Percentiles rank a stretch among this genome's conserved stretches.
Evolutionary conservation across 176 grass and related monocot species (phyloP).

Genomic region (Neostapfia colusana): DNA sequence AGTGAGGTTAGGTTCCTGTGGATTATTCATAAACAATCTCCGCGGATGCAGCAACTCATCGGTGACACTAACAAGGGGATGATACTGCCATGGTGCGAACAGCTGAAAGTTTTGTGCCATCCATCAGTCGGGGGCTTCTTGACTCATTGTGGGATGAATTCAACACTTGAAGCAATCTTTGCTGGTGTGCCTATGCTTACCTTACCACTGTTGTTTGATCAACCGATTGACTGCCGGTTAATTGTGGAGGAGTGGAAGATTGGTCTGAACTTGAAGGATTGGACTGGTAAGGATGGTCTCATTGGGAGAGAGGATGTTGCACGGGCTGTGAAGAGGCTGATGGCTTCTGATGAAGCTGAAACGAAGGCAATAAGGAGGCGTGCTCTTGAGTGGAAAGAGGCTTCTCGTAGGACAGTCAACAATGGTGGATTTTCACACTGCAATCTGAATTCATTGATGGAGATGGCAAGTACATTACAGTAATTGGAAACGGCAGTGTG

Average conservation of each 20-base stretch:
- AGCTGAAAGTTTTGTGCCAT: conserved; percentile 53
- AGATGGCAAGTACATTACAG: conserved; percentile 2
- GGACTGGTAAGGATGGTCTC: conserved; percentile 15
- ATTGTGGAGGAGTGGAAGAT: conserved; percentile 58
- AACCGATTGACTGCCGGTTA: conserved; percentile 44
- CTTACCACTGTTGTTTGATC: conserved; percentile 58
- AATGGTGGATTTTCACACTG: conserved; percentile 44
- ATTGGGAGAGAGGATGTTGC: conserved; percentile 46
- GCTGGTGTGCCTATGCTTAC: conserved; percentile 53
- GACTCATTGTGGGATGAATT: conserved; percentile 70
- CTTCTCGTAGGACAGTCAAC: conserved; percentile 20
- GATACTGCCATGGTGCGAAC: conserved; percentile 55
- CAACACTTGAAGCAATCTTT: conserved; percentile 42
- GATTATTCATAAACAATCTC: conserved; percentile 41
- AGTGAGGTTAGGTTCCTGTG: conserved; percentile 59
- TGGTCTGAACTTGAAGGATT: conserved; percentile 43
- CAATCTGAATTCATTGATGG: conserved; percentile 49
- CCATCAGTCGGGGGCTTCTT: conserved; percentile 60
- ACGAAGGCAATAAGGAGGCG: conserved; percentile 36
- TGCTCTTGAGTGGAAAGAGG: conserved; percentile 41
- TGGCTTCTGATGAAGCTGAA: conserved; percentile 38
- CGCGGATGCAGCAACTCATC: conserved; percentile 13
- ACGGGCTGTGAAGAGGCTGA: conserved; percentile 35
- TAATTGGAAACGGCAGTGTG: background rate
- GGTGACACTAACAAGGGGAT: conserved; percentile 33